Evolutionary conservation across 2,329 filamentous ascomycete species (phyloP), one percentile per base, ranked within the genome.

Genomic region (Metarhizium sp.): DNA sequence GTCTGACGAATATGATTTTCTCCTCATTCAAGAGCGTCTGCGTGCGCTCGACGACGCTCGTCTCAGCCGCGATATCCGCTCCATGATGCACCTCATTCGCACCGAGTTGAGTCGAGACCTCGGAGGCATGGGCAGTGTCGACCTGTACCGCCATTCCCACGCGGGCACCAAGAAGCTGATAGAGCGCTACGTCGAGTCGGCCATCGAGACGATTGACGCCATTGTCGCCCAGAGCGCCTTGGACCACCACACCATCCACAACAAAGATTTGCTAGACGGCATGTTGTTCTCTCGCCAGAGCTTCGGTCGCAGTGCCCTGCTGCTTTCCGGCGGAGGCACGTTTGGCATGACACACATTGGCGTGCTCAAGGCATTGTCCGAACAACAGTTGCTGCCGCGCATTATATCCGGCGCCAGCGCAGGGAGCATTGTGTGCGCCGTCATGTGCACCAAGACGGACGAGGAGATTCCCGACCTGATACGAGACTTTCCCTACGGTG

Each of bases 291-390:
- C 88, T 1, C 81, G 89, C 43, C 88, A 92, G 65, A 87, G 88
- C 40, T 95, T 91, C 65, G 90, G 90, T n/a, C 80, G 90, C 59
- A 94, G 86, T 59, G 91, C 90, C 0, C 73, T 96, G 52, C 75
- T 95, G 10, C 75, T 96, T 10, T 95, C 90, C 4, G 91, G 91
- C 7, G 91, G 91, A 2, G 90, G 87, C 1, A 94, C 91, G 0
- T 90, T 95, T 71, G 91, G 91, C 45, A 95, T 96, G 88, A 88
- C 88, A 57, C 91, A 96, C 67, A 87, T 95, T 54, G 91, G 91
- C 1, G 90, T 96, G 2, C 74, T 95, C 54, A 95, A 95, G 69
- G 80, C 86, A 4, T 76, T 96, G 2, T 91, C 85, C 68, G 84
- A 94, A 64, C 78, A 82, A 3, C 80, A 82, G 7, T 76, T 95